Conservation (phyloP, 768 basidiomycete species). For the Podaxis carcinomalis region DNA sequence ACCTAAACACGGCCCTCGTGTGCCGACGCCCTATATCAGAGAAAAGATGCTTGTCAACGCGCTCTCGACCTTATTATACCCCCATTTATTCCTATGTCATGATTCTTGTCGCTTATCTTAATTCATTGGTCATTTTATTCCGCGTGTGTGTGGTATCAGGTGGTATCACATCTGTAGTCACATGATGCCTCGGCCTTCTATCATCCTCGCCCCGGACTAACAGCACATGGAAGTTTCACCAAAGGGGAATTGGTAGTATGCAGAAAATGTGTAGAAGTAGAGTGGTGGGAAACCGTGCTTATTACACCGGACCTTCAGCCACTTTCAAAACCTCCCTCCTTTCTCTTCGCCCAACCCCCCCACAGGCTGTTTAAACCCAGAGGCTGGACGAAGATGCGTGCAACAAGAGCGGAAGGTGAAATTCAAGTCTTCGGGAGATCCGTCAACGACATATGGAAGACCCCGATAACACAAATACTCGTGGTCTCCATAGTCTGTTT, state of each 20-base stretch:
- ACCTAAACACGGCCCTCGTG: background rate
- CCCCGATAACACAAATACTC: conserved; percentile 23
- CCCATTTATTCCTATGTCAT: background rate
- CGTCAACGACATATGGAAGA: conserved; percentile 18
- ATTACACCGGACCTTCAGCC: background rate
- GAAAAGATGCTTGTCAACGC: background rate
- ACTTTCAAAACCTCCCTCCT: background rate
- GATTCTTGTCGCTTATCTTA: background rate
- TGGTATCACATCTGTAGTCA: background rate
- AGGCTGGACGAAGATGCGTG: background rate
- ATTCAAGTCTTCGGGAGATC: background rate
- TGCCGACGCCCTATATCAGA: background rate
- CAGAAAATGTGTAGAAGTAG: background rate
- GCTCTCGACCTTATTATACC: background rate
- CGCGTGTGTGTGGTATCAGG: background rate
- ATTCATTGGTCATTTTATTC: background rate
- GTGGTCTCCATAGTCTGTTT: conserved; percentile 24
- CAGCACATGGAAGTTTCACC: background rate
- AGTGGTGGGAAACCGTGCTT: background rate
- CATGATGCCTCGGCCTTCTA: background rate
- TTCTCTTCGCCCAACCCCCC: background rate
- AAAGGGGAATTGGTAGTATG: background rate
- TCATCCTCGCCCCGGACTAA: background rate
- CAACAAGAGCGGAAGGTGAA: background rate
- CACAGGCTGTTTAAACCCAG: background rate